Base-by-base conservation (phyloP, 2,329 filamentous ascomycete genomes). In the Gaeumannomyces tritici region DNA sequence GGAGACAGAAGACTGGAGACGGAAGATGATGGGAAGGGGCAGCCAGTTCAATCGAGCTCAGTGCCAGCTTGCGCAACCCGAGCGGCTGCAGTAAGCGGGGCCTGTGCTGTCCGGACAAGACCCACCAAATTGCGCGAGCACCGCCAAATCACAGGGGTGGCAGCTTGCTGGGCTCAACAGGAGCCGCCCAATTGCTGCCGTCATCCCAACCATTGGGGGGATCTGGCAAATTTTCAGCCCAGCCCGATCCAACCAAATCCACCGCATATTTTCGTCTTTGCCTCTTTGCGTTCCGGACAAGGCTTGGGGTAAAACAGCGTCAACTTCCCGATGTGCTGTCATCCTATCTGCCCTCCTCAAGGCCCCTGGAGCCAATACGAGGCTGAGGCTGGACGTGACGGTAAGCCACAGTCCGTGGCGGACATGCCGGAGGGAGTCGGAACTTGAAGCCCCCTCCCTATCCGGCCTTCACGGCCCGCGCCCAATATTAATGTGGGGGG, bases 201-300 rank as follows among this genome's bases (percentile, higher is more conserved):
- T 29, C 58, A 60, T 60, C 58, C 35, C 58, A 60, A 60, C 58
- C 58, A 60, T 60, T 60, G 58, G 58, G 58, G 58, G 4, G 54
- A 21, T 12, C 27, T 51, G 33, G 60, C 47, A 60, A 56, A 31
- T 61, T 51, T 29, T 47, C 33, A n/a, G 56, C 28, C 56, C 56
- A 58, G 18, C 21, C 15, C 28, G 11, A 31, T 29, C 21, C 21
- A n/a, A 29, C 56, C 56, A 24, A 11, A 24, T 24, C 29, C 56
- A 28, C 24, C 27, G 7, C 21, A 28, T 58, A 4, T 31, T 58
- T 58, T 18, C 28, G 56, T 31, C 21, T 35, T 29, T n/a, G n/a
- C n/a, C n/a, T n/a, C n/a, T n/a, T 42, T n/a, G 7, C 51, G n/a
- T 54, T 6, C n/a, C 42, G 55, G 55, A 56, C 55, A 56, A 56